These are phyloP conservation scores for Spathaspora arborariae DNA, from an alignment of 805 yeast species.

Conservation along the genomic window DNA sequence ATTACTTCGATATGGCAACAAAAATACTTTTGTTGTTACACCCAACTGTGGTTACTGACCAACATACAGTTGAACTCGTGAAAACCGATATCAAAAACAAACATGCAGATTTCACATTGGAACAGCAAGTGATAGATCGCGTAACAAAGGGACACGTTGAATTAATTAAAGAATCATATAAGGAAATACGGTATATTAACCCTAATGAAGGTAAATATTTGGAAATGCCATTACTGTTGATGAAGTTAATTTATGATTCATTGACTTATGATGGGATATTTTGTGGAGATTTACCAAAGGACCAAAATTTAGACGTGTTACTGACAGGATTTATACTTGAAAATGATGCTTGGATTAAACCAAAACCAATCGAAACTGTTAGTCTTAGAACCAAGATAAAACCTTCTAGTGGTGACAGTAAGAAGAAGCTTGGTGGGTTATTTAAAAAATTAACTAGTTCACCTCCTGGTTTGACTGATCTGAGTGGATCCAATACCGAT, in stretches of 20 bases:
- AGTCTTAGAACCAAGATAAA: constrained; percentile 19
- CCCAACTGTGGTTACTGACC: constrained; percentile 63
- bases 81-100: constrained; percentile 28
- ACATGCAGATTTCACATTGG: constrained; percentile 24
- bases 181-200: constrained; percentile 50
- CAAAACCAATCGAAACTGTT: constrained; percentile 33
- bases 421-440: constrained; percentile 14
- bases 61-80: constrained; percentile 38
- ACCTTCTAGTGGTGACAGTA: constrained; percentile 1
- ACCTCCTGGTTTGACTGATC: constrained; percentile 38
- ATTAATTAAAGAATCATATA: constrained; percentile 34
- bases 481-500: constrained; percentile 24
- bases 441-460: constrained; percentile 13
- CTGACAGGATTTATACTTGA: constrained; percentile 60
- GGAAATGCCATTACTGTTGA: constrained; percentile 44
- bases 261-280: constrained; percentile 45
- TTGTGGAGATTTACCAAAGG: constrained; percentile 50
- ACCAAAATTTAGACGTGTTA: constrained; percentile 57
- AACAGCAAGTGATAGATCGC: constrained; percentile 57
- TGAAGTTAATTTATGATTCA: constrained; percentile 35
- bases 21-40: constrained; percentile 50
- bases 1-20: constrained; percentile 8
- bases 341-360: constrained; percentile 51
- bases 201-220: constrained; percentile 42
- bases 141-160: constrained; percentile 47